Evolutionary conservation across 2,329 filamentous ascomycete genomes (phyloP).

Genomic region (Colletotrichum tabaci): DNA sequence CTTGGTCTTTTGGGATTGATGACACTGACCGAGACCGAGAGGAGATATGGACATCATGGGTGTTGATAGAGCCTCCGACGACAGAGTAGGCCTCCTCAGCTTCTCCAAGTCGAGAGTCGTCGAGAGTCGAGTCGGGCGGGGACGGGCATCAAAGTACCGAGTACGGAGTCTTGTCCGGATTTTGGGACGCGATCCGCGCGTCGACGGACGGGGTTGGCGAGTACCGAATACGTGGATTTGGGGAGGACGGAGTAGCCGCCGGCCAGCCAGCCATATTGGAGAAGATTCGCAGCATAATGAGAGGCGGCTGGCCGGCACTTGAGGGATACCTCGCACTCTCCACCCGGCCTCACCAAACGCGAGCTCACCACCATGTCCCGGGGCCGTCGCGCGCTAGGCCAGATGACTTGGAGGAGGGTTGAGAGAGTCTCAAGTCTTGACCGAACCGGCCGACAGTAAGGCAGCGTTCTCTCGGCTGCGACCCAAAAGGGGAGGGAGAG

Average conservation of each 20-base stretch:
- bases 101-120: too few species aligned
- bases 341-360: background rate
- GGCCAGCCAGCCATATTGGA: too few species aligned
- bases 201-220: background rate
- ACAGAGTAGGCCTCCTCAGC: too few species aligned
- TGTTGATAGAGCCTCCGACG: background rate
- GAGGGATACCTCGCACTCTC: background rate
- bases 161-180: conserved; percentile 8
- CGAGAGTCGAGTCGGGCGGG: background rate
- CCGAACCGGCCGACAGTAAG: conserved; percentile 21
- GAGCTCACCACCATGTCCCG: background rate
- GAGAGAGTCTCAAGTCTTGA: background rate
- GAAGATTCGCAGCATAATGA: background rate
- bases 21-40: background rate
- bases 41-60: background rate
- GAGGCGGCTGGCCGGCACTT: conserved; percentile 21
- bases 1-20: background rate
- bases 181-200: conserved; percentile 2
- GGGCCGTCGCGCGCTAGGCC: background rate
- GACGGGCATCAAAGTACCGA: background rate
- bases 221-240: conserved; percentile 11
- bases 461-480: conserved; percentile 2
- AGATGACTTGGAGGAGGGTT: conserved; percentile 1
- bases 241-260: too few species aligned
- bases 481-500: conserved; percentile 13